phyloP scores from a whole-genome alignment of 106 monocot species.

The Dendrobium huoshanense region DNA sequence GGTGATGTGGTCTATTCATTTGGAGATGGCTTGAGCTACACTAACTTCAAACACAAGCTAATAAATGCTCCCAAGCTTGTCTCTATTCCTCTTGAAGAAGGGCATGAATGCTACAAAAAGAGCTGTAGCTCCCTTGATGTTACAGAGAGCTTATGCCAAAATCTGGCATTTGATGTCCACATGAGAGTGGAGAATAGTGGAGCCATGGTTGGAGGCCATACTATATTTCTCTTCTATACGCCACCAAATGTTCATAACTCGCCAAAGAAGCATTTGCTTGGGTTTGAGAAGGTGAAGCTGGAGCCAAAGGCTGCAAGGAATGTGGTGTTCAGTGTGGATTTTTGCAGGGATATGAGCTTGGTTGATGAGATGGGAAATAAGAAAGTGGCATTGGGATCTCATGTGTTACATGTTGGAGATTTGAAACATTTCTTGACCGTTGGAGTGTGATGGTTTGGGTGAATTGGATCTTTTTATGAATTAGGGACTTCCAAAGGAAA shows the following conservation, averaged over 20 bases:
- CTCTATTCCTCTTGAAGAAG: slow-evolving; percentile 49
- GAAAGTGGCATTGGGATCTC: slow-evolving; percentile 75
- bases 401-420: slow-evolving; percentile 69
- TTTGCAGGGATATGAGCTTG: slow-evolving; percentile 81
- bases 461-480: neutral
- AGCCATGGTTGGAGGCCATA: slow-evolving; percentile 38
- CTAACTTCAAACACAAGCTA: slow-evolving; percentile 41
- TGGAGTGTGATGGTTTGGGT: slow-evolving; percentile 28
- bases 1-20: slow-evolving; percentile 72
- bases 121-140: slow-evolving; percentile 57
- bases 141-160: slow-evolving; percentile 31
- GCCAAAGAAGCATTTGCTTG: slow-evolving; percentile 75
- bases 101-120: slow-evolving; percentile 35
- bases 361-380: slow-evolving; percentile 68
- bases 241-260: slow-evolving; percentile 70
- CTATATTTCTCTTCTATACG: slow-evolving; percentile 67
- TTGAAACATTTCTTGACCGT: slow-evolving; percentile 81
- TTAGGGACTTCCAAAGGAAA: neutral
- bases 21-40: slow-evolving; percentile 90
- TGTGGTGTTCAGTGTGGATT: slow-evolving; percentile 78
- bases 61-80: slow-evolving; percentile 47
- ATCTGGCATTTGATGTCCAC: slow-evolving; percentile 42
- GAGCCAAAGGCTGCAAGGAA: slow-evolving; percentile 18
- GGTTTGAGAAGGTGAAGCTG: slow-evolving; percentile 72
- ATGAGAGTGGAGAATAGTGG: slow-evolving; percentile 63